Percentiles rank a stretch among this genome's conserved stretches.
phyloP scores from a whole-genome alignment of 2,329 filamentous ascomycete genomes.

The Colletotrichum orbiculare region DNA sequence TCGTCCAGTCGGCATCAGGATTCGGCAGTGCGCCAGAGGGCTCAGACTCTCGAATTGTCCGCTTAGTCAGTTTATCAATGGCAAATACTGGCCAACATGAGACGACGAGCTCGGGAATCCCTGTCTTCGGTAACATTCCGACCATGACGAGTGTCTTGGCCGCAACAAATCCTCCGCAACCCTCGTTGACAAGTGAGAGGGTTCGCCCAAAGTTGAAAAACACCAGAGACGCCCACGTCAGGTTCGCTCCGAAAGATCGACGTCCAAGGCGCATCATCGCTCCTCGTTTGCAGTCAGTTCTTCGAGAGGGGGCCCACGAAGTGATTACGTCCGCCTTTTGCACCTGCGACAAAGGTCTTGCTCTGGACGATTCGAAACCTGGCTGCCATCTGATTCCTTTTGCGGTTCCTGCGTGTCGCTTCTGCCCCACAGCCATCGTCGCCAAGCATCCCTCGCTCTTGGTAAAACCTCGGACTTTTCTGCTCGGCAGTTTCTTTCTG shows the following conservation, averaged over 20 bases:
- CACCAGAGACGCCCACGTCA: neutral
- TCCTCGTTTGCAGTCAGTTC: neutral
- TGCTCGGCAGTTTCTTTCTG: too few species aligned
- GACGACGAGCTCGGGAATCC: neutral
- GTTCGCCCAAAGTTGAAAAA: slow-evolving; percentile 14
- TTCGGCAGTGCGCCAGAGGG: slow-evolving; percentile 18
- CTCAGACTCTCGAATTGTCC: neutral
- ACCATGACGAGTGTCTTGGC: neutral
- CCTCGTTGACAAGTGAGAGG: slow-evolving; percentile 4
- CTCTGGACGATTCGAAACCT: slow-evolving; percentile 2
- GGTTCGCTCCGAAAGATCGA: slow-evolving; percentile 5
- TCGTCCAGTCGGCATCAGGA: slow-evolving; percentile 17
- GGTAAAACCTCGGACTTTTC: too few species aligned
- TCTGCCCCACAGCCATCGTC: too few species aligned
- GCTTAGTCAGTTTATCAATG: slow-evolving; percentile 20
- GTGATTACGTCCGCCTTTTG: neutral
- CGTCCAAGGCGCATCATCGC: neutral
- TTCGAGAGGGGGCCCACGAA: neutral
- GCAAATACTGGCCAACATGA: neutral
- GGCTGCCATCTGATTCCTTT: too few species aligned
- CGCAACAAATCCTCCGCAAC: slow-evolving; percentile 14
- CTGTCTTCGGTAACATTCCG: slow-evolving; percentile 27
- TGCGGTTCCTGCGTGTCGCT: too few species aligned
- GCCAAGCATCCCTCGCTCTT: too few species aligned
- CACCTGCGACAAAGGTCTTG: slow-evolving; percentile 12